Conservation (phyloP, 257 asterid species). For the Apocynum venetum region DNA sequence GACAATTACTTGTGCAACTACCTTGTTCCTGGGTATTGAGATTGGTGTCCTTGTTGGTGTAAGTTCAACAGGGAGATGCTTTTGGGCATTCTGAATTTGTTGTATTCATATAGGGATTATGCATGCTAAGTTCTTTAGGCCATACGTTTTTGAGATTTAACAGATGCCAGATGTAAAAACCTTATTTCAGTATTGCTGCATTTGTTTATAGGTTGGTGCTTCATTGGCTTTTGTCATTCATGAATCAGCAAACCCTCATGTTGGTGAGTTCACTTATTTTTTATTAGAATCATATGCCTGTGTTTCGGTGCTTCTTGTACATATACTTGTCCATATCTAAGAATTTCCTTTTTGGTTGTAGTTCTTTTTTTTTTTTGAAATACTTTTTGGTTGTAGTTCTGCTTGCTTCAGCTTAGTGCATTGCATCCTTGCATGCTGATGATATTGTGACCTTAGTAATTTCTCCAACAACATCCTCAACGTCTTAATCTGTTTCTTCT, state of each 20-base stretch:
- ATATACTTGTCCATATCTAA: neutral
- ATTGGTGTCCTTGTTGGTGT: slow-evolving; percentile 96
- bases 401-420: neutral
- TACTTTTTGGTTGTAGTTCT: neutral
- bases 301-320: no score
- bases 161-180: neutral
- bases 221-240: slow-evolving; percentile 99
- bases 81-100: slow-evolving; percentile 1
- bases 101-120: neutral
- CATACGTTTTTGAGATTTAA: neutral
- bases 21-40: slow-evolving; percentile 96
- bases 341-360: neutral
- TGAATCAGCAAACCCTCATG: slow-evolving; percentile 98
- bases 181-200: slow-evolving; percentile 21
- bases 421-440: neutral
- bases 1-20: slow-evolving; percentile 71
- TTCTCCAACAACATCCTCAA: neutral
- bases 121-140: neutral
- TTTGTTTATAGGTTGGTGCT: slow-evolving; percentile 73
- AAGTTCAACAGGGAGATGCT: slow-evolving; percentile 26
- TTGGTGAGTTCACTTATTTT: slow-evolving; percentile 52
- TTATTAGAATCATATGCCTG: neutral
- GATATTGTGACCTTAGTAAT: neutral
- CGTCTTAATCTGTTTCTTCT: neutral
- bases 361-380: neutral